These are phyloP conservation scores for Colletotrichum lindemuthianum DNA, from an alignment of 2,329 filamentous ascomycete genomes.

Conservation along the genomic window DNA sequence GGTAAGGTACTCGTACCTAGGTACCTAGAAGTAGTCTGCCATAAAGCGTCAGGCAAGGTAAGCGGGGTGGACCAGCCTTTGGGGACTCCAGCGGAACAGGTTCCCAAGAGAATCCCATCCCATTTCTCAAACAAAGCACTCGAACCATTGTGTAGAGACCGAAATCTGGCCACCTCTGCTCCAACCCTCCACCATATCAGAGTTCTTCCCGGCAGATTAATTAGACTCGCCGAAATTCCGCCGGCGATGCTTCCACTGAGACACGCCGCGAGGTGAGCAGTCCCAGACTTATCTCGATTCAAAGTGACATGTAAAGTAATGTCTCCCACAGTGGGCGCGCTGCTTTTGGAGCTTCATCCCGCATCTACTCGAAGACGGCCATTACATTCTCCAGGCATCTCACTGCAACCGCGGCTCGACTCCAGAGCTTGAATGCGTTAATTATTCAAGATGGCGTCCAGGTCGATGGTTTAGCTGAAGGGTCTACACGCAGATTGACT, in stretches of 20 bases:
- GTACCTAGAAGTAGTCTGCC: too few species aligned
- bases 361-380: conserved; percentile 2
- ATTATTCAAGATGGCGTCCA: conserved; percentile 25
- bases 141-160: background rate
- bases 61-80: too few species aligned
- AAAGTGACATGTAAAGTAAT: conserved; percentile 11
- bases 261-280: background rate
- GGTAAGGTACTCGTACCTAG: too few species aligned
- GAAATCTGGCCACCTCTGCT: conserved; percentile 10
- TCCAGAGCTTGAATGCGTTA: background rate
- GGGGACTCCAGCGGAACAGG: background rate
- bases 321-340: conserved; percentile 29
- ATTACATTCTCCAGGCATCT: conserved; percentile 11
- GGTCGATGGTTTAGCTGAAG: conserved; percentile 7
- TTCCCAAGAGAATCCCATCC: conserved; percentile 9
- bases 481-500: conserved; percentile 25
- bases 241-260: conserved; percentile 20
- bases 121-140: conserved; percentile 18
- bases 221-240: background rate
- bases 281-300: background rate
- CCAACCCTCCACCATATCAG: conserved; percentile 5
- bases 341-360: conserved; percentile 14
- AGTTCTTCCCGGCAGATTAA: conserved; percentile 14
- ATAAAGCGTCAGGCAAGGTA: too few species aligned
- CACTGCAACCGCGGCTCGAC: conserved; percentile 19